Base-by-base conservation (phyloP, 148 eudicot genomes). In the Simmondsia chinensis region DNA sequence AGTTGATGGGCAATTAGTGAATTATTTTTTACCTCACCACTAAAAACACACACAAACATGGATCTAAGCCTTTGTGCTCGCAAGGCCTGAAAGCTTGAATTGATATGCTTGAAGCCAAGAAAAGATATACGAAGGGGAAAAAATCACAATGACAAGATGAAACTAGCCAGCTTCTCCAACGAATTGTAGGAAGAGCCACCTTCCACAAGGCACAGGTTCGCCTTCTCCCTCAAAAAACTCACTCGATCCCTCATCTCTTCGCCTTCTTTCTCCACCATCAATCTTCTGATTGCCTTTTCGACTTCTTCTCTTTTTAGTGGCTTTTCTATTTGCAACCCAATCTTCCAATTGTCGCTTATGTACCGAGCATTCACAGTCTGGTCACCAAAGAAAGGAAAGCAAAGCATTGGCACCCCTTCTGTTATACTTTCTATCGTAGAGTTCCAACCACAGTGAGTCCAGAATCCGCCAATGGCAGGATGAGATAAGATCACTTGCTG, bases 361-460 rank as follows among this genome's bases (percentile, higher is more conserved):
- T 58, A 56, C 38, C 73, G 54, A 5, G 61, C 30, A 14, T 59
- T 58, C 46, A 57, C 48, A 25, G 37, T 14, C 34, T 74, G 80
- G 16, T 74, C 80, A 5, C 50, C 69, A 26, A 69, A 57, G 24
- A 34, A 69, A 3, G 75, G 72, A 4, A 45, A 20, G 28, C 80
- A 74, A 7, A 74, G 45, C 80, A 74, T 65, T 0, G 80, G 76
- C 17, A 74, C 70, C 20, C 73, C 80, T 54, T 61, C 75, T 8
- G 46, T 49, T 0, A 74, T 52, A 24, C 75, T 57, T 61, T 74
- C 80, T 12, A 74, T 25, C 0, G 74, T 69, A 18, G 80, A 74
- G 21, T 74, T 74, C 80, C 80, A 74, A 3, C 80, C 80, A 31
- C 52, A 24, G 37, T 74, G 80, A 9, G 80, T 74, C 75, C 65